Percentiles rank a stretch among this genome's conserved stretches.
Evolutionary conservation across 2,329 filamentous ascomycete genomes (phyloP).

Genomic region (Colletotrichum magnum): DNA sequence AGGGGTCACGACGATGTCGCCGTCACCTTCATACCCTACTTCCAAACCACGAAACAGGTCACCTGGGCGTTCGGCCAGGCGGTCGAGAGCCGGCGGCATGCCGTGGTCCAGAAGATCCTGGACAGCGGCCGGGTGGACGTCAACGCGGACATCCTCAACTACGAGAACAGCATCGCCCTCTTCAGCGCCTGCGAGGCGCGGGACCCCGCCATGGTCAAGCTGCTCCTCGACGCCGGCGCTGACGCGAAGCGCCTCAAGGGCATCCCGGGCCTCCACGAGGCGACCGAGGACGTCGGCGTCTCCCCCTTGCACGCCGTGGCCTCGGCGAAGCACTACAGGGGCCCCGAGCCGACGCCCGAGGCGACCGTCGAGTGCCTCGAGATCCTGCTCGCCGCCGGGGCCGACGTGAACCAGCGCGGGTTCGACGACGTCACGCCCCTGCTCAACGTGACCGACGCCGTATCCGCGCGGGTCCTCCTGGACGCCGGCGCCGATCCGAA

Average conservation of each 20-base stretch:
- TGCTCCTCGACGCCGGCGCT: constrained; percentile 45
- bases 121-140: constrained; percentile 49
- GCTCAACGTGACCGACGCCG: neutral
- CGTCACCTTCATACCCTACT: constrained; percentile 44
- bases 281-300: no score
- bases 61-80: constrained; percentile 49
- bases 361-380: constrained; percentile 9
- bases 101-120: constrained; percentile 48
- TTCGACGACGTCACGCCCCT: neutral
- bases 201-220: neutral
- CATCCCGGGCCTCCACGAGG: neutral
- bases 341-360: neutral
- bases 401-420: neutral
- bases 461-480: constrained; percentile 35
- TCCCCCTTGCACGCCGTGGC: constrained; percentile 1
- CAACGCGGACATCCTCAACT: constrained; percentile 43
- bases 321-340: neutral
- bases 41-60: constrained; percentile 44
- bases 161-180: constrained; percentile 40
- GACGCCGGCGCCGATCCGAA: constrained; percentile 46
- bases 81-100: constrained; percentile 33
- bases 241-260: constrained; percentile 34
- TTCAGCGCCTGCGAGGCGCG: constrained; percentile 13
- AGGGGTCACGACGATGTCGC: neutral
- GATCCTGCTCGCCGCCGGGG: constrained; percentile 6